Evolutionary conservation across 352 stramenopile species (phyloP), one percentile per base, ranked within the genome.

Genomic region (Phytopythium aichiense): DNA sequence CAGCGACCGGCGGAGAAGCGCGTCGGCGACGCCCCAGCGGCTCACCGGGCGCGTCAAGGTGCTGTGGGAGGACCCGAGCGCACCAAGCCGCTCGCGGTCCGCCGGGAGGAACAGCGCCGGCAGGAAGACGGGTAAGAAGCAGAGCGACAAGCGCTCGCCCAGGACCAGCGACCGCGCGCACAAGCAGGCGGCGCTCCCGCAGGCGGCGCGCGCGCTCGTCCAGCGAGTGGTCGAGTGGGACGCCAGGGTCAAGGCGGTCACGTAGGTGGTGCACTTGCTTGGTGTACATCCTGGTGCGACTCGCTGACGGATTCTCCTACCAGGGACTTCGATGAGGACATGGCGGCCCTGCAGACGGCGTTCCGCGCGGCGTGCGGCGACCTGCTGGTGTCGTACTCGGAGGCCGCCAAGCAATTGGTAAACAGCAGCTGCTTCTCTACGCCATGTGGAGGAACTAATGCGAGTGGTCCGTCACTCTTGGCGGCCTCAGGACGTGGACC

Each of bases 301-400:
- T 15, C 11, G 22, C 45, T 51, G n/a, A 51, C 18, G 15, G 12
- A 11, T 28, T 25, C 45, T 8, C 45, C 22, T 51, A 43, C 20
- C 13, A 73, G 67, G 23, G 56, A 71, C 0, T 33, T 54, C 2
- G 38, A 72, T 33, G 55, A 61, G 12, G 50, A 16, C 4, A 43
- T 18, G 1, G 53, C 65, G 37, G 9, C 58, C 4, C 38, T 58
- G 30, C 48, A 55, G 9, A 35, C 50, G 15, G 61, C 64, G 2
- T 64, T 83, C 38, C 72, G 74, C 35, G 31, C 48, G n/a, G 57
- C 69, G 23, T 84, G 76, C 46, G 67, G 65, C 9, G 69, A 81
- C 35, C 62, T 84, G 30, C 66, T 87, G 37, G 66, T 66, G 13
- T 53, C 58, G 43, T 76, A 82, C 40, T 62, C 73, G 1, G 70